phyloP scores from a whole-genome alignment of 2,329 filamentous ascomycete species.

The Aspergillus sp. region DNA sequence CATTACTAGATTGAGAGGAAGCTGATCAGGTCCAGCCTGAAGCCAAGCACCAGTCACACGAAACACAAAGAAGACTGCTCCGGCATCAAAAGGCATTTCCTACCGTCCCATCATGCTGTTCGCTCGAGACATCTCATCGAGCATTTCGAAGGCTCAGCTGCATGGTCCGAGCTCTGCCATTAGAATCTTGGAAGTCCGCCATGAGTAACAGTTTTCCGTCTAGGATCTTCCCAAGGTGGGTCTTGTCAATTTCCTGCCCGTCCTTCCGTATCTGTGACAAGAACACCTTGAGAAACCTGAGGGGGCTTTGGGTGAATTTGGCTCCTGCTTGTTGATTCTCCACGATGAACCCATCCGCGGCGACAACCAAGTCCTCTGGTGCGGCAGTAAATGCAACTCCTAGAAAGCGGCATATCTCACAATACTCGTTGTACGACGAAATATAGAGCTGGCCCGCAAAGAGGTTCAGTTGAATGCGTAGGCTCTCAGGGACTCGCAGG shows the following conservation, averaged over 20 bases:
- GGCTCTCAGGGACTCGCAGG: constrained; percentile 21
- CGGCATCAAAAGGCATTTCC: background rate
- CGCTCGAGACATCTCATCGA: background rate
- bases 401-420: constrained; percentile 24
- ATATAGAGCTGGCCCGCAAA: constrained; percentile 71
- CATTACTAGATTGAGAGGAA: background rate
- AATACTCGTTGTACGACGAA: constrained; percentile 56
- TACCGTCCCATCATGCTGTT: background rate
- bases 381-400: constrained; percentile 22
- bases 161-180: background rate
- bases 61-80: background rate
- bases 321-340: constrained; percentile 19
- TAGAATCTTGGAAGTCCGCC: constrained; percentile 12
- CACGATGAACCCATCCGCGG: constrained; percentile 28
- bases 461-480: constrained; percentile 59
- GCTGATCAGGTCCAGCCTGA: background rate
- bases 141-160: constrained; percentile 1
- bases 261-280: constrained; percentile 36
- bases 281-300: constrained; percentile 45
- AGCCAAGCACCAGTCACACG: background rate
- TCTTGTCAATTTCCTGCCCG: constrained; percentile 44
- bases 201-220: constrained; percentile 28
- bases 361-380: constrained; percentile 28
- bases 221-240: constrained; percentile 50
- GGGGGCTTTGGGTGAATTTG: constrained; percentile 42